phyloP scores from a whole-genome alignment of 345 rosid genomes.

The Gynandropsis gynandra region DNA sequence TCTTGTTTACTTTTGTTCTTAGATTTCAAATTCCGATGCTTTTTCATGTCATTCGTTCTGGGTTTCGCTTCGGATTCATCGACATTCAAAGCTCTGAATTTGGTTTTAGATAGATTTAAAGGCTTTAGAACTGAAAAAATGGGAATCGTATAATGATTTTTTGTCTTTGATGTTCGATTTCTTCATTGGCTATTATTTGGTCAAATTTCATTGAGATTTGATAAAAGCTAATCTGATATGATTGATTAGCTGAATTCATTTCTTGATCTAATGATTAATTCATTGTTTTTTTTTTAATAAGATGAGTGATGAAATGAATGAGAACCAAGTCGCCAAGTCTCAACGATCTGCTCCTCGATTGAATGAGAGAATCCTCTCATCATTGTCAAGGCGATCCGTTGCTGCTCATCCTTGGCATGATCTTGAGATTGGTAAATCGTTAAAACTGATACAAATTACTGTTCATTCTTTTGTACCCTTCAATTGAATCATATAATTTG shows the following conservation, averaged over 20 bases:
- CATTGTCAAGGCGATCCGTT: constrained; percentile 86
- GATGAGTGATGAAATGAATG: constrained; percentile 40
- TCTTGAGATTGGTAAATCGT: constrained; percentile 83
- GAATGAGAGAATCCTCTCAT: constrained; percentile 92
- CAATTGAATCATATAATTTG: neutral
- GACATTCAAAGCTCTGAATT: too few relatives aligned
- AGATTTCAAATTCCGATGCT: constrained; percentile 20
- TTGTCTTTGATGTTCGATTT: too few relatives aligned
- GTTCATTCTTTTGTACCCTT: neutral
- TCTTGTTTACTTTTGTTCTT: neutral
- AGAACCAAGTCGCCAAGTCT: constrained; percentile 16
- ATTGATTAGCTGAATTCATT: too few relatives aligned
- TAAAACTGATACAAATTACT: neutral
- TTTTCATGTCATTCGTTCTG: constrained; percentile 13
- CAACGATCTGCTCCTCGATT: constrained; percentile 41
- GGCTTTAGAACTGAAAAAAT: too few relatives aligned
- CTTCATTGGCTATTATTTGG: too few relatives aligned
- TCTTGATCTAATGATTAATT: too few relatives aligned
- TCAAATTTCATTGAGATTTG: too few relatives aligned
- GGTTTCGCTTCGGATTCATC: constrained; percentile 15
- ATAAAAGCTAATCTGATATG: too few relatives aligned
- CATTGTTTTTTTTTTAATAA: constrained; percentile 16
- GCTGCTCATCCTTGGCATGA: constrained; percentile 99
- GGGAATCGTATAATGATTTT: too few relatives aligned
- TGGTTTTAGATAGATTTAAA: too few relatives aligned